These are phyloP conservation scores for Pythium volutum DNA, from an alignment of 352 stramenopile genomes.

Conservation along the genomic window DNA sequence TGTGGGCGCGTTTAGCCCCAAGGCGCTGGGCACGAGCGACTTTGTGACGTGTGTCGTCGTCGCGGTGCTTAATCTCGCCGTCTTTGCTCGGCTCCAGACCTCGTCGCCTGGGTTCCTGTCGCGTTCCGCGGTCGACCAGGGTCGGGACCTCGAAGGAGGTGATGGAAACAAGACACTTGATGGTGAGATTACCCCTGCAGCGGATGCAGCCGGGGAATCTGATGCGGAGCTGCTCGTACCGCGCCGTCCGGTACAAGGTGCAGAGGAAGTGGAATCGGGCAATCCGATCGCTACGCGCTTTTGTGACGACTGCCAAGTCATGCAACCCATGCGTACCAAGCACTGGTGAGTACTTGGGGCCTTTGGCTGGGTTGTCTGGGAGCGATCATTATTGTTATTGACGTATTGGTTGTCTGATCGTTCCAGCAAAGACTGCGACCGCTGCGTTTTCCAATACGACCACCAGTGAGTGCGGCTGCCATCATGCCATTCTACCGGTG, in stretches of 20 bases:
- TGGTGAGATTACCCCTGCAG: background rate
- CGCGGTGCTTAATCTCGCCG: constrained; percentile 34
- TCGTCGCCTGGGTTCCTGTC: constrained; percentile 61
- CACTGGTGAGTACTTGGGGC: constrained; percentile 74
- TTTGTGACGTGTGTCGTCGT: constrained; percentile 40
- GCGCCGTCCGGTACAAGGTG: background rate
- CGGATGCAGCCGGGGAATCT: constrained; percentile 12
- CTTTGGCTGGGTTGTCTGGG: no score
- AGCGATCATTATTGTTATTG: no score
- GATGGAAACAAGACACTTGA: background rate
- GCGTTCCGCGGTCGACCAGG: background rate
- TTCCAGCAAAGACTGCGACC: constrained; percentile 65
- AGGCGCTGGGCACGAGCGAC: constrained; percentile 33
- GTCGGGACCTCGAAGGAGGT: constrained; percentile 24
- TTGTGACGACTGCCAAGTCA: constrained; percentile 55
- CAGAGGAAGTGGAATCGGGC: background rate
- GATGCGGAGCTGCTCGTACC: constrained; percentile 24
- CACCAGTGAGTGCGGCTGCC: constrained; percentile 52
- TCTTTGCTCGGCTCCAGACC: constrained; percentile 56
- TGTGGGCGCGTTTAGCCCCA: constrained; percentile 29
- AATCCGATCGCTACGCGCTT: constrained; percentile 23
- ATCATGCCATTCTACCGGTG: background rate
- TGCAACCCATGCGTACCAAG: constrained; percentile 65
- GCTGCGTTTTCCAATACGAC: constrained; percentile 75
- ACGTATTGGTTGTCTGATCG: background rate